Conservation (phyloP, 257 asterid species). For the Solanum appendiculatum region DNA sequence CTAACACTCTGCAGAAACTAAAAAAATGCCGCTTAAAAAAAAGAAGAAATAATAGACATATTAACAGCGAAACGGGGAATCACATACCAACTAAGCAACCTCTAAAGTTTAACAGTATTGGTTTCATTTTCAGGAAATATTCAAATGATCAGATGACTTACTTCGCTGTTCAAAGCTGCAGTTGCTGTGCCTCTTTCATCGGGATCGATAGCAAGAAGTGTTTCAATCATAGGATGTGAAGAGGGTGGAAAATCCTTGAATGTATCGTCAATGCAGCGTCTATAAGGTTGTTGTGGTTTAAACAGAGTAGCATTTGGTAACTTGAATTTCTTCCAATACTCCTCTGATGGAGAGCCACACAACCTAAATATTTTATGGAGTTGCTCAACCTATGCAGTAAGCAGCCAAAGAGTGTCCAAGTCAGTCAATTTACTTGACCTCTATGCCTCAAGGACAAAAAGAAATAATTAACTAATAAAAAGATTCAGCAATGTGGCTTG, state of each 20-base stretch:
- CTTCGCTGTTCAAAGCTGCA: constrained; percentile 61
- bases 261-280: constrained; percentile 49
- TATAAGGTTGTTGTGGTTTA: constrained; percentile 76
- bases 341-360: constrained; percentile 89
- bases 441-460: neutral
- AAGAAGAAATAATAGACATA: neutral
- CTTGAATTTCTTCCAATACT: constrained; percentile 76
- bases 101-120: neutral
- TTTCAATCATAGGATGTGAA: constrained; percentile 50
- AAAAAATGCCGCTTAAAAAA: neutral
- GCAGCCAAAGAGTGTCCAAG: neutral
- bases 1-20: neutral
- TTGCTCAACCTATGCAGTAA: constrained; percentile 63
- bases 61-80: neutral
- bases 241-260: constrained; percentile 71
- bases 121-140: neutral
- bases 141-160: constrained; percentile 16
- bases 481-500: neutral
- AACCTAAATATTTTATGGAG: constrained; percentile 84
- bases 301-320: constrained; percentile 69
- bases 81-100: neutral
- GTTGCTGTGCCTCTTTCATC: constrained; percentile 72
- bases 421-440: neutral
- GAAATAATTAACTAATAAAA: neutral
- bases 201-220: constrained; percentile 80